Conservation (phyloP, 176 grass and related monocot species). For the Musa beccarii region DNA sequence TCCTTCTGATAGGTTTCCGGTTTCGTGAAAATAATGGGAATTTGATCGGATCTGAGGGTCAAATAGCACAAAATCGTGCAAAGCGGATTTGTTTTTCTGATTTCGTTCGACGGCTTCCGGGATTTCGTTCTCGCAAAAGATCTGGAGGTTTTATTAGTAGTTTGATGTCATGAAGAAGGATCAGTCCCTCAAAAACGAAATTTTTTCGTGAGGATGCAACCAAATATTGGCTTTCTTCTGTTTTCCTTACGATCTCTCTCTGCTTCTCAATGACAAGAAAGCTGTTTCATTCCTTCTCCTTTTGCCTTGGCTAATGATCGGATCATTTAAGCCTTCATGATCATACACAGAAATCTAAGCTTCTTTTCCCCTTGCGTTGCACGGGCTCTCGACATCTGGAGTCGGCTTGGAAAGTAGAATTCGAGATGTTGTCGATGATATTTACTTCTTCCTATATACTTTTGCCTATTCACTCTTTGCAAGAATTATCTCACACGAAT, state of each 20-base stretch:
- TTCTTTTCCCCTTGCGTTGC: background rate
- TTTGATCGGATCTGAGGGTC: background rate
- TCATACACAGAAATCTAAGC: background rate
- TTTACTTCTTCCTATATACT: too few relatives aligned
- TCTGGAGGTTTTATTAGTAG: background rate
- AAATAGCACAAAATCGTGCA: conserved; percentile 5
- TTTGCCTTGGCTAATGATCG: background rate
- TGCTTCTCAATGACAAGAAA: background rate
- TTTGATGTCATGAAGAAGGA: background rate
- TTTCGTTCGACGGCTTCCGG: background rate
- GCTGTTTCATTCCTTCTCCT: background rate
- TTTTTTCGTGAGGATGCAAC: background rate
- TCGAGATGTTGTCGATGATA: too few relatives aligned
- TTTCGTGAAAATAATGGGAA: conserved; percentile 6
- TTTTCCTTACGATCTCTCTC: background rate
- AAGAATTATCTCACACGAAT: too few relatives aligned
- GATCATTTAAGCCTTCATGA: background rate
- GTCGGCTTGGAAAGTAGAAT: too few relatives aligned
- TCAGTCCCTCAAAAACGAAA: background rate
- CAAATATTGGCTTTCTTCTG: background rate
- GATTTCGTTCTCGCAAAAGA: background rate
- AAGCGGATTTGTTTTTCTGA: conserved; percentile 3
- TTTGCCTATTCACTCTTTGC: too few relatives aligned
- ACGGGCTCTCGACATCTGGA: too few relatives aligned
- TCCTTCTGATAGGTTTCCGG: conserved; percentile 1